Conservation (phyloP, 2,329 filamentous ascomycete genomes). For the Aspergillus clavatus region DNA sequence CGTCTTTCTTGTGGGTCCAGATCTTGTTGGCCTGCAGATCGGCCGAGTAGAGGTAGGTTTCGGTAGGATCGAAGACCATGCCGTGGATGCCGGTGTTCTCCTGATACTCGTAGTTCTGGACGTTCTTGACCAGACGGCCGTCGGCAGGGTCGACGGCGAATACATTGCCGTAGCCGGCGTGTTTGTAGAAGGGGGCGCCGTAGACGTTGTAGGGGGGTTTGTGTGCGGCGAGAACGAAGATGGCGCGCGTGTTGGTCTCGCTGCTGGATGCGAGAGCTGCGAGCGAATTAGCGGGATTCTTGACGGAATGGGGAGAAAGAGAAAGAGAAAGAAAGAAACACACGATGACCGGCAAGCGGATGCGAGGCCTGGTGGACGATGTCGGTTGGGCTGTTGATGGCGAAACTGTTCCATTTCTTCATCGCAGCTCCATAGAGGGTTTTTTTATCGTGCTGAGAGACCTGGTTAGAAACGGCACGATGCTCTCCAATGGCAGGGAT, state of each 20-base stretch:
- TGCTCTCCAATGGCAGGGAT: conserved; percentile 2
- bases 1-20: conserved; percentile 74
- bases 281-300: not conserved
- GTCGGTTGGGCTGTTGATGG: conserved; percentile 67
- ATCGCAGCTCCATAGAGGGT: conserved; percentile 85
- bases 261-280: conserved; percentile 62
- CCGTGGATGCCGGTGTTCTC: conserved; percentile 46
- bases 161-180: conserved; percentile 76
- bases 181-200: conserved; percentile 84
- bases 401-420: conserved; percentile 88
- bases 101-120: conserved; percentile 45
- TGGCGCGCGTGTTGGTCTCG: conserved; percentile 78
- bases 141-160: conserved; percentile 40
- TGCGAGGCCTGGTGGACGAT: conserved; percentile 72
- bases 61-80: conserved; percentile 44
- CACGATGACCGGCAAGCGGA: conserved; percentile 71
- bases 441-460: conserved; percentile 70
- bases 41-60: conserved; percentile 46
- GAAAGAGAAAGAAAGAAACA: no score
- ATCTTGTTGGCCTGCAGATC: conserved; percentile 51
- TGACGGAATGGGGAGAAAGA: conserved; percentile 1
- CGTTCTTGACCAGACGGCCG: conserved; percentile 38
- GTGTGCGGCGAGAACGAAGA: conserved; percentile 77
- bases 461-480: conserved; percentile 5
- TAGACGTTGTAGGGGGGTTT: conserved; percentile 78